Percentiles rank a stretch among this genome's conserved stretches.
These are phyloP conservation scores for Macrophomina pseudophaseolina DNA, from an alignment of 2,329 filamentous ascomycete species.

Conservation along the genomic window DNA sequence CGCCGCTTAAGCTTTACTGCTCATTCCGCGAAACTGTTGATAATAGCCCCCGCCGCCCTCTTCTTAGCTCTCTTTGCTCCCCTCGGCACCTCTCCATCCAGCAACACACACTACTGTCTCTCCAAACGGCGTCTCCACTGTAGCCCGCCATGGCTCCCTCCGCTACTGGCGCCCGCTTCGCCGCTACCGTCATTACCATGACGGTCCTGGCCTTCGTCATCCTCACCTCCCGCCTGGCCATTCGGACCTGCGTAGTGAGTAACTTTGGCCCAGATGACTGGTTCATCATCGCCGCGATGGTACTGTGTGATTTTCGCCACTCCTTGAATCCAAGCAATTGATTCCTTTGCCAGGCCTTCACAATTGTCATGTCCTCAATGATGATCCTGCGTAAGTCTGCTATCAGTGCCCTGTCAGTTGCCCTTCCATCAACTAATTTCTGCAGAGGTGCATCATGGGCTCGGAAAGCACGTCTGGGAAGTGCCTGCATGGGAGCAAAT, in stretches of 20 bases:
- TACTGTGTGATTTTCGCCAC: background rate
- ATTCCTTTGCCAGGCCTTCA: background rate
- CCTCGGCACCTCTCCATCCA: background rate
- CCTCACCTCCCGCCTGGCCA: background rate
- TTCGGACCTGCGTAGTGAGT: background rate
- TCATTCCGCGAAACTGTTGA: constrained; percentile 7
- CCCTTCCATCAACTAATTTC: background rate
- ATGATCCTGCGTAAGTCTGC: constrained; percentile 9
- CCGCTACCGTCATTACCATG: constrained; percentile 21
- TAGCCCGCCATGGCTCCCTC: constrained; percentile 1
- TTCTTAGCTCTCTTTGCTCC: background rate
- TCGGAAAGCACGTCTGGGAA: constrained; percentile 15
- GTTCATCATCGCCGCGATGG: constrained; percentile 21
- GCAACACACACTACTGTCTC: background rate
- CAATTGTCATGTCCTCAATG: constrained; percentile 8
- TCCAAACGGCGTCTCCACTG: background rate
- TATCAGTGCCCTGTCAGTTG: background rate
- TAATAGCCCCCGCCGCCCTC: constrained; percentile 18
- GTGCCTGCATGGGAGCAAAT: background rate
- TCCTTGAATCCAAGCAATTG: background rate
- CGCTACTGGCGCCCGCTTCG: constrained; percentile 6
- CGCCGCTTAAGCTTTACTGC: constrained; percentile 5
- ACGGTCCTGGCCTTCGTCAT: constrained; percentile 16
- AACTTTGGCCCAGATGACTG: constrained; percentile 20
- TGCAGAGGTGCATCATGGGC: constrained; percentile 16